Percentiles rank a stretch among this genome's conserved stretches.
These are phyloP conservation scores for Pseudogymnoascus sp. DNA, from an alignment of 2,329 filamentous ascomycete species.

Conservation along the genomic window DNA sequence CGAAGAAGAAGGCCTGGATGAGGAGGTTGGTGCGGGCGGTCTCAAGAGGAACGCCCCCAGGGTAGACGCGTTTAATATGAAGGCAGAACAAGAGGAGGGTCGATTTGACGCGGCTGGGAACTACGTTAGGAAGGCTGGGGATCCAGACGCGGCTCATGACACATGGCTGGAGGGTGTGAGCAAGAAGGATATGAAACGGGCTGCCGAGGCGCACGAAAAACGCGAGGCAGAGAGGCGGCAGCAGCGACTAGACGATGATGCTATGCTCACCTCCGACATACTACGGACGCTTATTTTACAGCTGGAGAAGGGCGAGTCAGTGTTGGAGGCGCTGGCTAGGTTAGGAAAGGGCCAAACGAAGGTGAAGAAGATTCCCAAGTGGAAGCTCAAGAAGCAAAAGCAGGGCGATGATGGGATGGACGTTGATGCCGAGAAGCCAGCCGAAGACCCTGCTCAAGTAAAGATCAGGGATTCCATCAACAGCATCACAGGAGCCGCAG, in stretches of 20 bases:
- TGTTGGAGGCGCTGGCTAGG: conserved; percentile 77
- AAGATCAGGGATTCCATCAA: conserved; percentile 67
- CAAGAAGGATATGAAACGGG: conserved; percentile 86
- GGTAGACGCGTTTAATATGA: conserved; percentile 94
- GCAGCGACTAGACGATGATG: conserved; percentile 66
- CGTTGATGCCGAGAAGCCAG: conserved; percentile 47
- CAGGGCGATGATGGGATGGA: conserved; percentile 57
- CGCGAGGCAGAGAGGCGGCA: conserved; percentile 68
- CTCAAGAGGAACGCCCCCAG: conserved; percentile 91
- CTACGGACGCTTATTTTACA: conserved; percentile 63
- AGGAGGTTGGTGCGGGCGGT: conserved; percentile 81
- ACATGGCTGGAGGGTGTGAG: conserved; percentile 85
- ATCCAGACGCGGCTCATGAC: conserved; percentile 86
- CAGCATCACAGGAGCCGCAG: conserved; percentile 79
- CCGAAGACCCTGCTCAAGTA: conserved; percentile 60
- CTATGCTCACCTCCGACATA: conserved; percentile 62
- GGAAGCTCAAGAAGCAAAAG: conserved; percentile 63
- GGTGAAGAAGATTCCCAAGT: conserved; percentile 51
- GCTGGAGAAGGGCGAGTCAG: conserved; percentile 74
- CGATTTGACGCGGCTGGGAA: conserved; percentile 87
- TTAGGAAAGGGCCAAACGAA: conserved; percentile 61
- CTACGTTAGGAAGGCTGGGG: conserved; percentile 78
- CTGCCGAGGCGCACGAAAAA: conserved; percentile 78
- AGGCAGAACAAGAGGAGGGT: conserved; percentile 81
- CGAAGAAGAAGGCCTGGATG: conserved; percentile 69